Base-by-base conservation (phyloP, 2,329 filamentous ascomycete genomes). In the Colletotrichum australisinense region DNA sequence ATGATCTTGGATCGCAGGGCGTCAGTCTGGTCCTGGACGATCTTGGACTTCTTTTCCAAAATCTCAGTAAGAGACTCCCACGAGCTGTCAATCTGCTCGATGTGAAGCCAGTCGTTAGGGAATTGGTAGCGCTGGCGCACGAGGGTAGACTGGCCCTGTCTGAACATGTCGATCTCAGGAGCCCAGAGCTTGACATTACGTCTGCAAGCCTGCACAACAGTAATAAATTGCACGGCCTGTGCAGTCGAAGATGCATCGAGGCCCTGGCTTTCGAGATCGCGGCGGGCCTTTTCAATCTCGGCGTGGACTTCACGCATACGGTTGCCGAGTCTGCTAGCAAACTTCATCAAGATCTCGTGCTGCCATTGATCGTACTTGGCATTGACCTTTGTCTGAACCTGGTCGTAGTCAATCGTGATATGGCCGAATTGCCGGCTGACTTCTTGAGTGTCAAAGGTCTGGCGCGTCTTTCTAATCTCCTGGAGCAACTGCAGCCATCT, bases 361-460 rank as follows among this genome's bases (percentile, higher is more conserved):
- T 99, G 97, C 97, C 97, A 99, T 82, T 98, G 96, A 80, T 99
- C 97, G 81, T 99, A 99, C 82, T 98, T 99, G 78, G 95, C 95
- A 79, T 98, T 99, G 82, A 99, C 97, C 83, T 98, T 98, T 70
- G 96, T 95, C 83, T 99, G 97, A 0, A 99, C 97, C 83, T 99
- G 97, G 78, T 98, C 97, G 79, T 99, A 99, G 81, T 99, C 96
- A 79, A 99, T 95, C 4, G 93, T 95, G 67, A 98, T 92, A 82
- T 97, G 96, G 5, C 97, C 97, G 80, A 99, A 99, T 1, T 93
- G 93, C 52, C 94, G 93, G 82, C 93, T 97, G 76, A 97, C 94
- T 81, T 98, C 97, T 9, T 96, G 97, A 1, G 96, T 99, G 80
- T 99, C 97, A 78, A 99, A 99, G 0, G 97, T 99, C 55, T 95